phyloP scores from a whole-genome alignment of 2,329 filamentous ascomycete species.

The Pseudogymnoascus sp. region DNA sequence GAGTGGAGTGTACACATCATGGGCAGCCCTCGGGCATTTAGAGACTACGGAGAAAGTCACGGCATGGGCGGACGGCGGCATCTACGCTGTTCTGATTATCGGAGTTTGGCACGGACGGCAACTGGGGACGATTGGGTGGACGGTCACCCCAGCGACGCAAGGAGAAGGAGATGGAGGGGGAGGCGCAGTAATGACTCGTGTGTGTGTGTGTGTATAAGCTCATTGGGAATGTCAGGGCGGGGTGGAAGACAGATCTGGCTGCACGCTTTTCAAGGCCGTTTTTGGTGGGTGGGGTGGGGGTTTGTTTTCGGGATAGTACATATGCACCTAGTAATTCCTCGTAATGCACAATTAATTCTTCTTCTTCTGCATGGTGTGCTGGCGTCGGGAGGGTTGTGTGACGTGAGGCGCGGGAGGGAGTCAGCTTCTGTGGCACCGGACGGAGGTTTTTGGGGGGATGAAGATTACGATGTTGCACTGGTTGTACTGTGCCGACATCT shows the following conservation, averaged over 20 bases:
- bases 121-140: neutral
- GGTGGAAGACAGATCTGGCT: neutral
- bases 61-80: constrained; percentile 2
- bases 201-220: neutral
- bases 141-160: neutral
- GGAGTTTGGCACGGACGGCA: neutral
- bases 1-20: constrained; percentile 1
- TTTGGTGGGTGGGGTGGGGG: neutral
- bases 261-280: neutral
- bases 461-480: neutral
- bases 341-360: constrained; percentile 5
- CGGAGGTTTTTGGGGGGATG: neutral
- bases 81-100: neutral
- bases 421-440: neutral
- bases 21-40: neutral
- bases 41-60: neutral
- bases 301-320: constrained; percentile 1
- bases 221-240: neutral
- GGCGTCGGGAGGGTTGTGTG: neutral
- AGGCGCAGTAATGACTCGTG: neutral
- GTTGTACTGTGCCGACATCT: too few relatives aligned
- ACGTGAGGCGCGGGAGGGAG: neutral
- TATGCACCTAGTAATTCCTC: constrained; percentile 5
- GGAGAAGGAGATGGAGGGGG: neutral
- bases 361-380: neutral